Conservation (phyloP, 2,329 filamentous ascomycete genomes). For the Penicillium sp. region DNA sequence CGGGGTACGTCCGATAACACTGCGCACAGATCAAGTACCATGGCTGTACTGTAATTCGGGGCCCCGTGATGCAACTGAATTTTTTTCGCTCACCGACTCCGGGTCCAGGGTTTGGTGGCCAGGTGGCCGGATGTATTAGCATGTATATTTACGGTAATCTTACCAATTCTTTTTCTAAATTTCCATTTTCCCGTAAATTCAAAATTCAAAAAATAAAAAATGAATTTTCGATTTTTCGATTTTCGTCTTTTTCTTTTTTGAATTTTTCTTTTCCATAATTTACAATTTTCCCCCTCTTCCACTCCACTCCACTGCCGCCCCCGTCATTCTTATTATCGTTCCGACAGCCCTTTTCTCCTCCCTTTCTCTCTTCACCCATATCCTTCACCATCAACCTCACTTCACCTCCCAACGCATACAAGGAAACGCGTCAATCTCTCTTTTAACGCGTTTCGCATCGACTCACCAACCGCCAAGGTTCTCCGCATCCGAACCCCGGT, state of each 20-base stretch:
- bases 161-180: neutral
- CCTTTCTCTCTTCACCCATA: constrained; percentile 15
- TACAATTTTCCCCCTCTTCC: constrained; percentile 24
- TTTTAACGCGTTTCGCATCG: constrained; percentile 19
- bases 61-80: constrained; percentile 28
- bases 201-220: no score
- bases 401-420: neutral
- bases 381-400: neutral
- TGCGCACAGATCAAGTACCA: constrained; percentile 5
- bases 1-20: constrained; percentile 13
- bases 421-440: constrained; percentile 20
- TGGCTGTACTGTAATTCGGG: constrained; percentile 7
- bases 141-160: neutral
- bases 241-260: constrained; percentile 10
- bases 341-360: constrained; percentile 17
- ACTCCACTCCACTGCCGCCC: constrained; percentile 26
- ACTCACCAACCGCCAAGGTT: constrained; percentile 3
- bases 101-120: neutral
- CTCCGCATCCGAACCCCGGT: constrained; percentile 20
- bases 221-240: constrained; percentile 11
- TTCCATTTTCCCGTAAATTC: neutral
- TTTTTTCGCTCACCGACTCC: constrained; percentile 21
- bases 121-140: neutral
- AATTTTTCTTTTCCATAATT: constrained; percentile 9
- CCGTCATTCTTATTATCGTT: constrained; percentile 31